Evolutionary conservation across 805 yeast species (phyloP).

Genomic region (Saccharomycopsis microspora): DNA sequence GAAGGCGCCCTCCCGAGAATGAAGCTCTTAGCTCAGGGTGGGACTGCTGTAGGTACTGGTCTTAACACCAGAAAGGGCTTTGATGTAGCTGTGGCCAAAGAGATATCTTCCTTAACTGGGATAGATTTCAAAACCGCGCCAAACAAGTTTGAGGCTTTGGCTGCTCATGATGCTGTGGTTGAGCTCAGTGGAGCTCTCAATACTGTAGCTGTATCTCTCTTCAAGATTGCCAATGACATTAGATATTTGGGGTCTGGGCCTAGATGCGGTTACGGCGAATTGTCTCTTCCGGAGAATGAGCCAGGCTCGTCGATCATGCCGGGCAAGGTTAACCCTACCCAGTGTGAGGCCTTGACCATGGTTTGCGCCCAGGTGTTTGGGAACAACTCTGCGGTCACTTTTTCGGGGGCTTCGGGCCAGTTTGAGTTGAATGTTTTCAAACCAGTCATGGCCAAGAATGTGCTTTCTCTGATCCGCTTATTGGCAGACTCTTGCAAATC

Average conservation of each 20-base stretch:
- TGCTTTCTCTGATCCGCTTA: slow-evolving; percentile 76
- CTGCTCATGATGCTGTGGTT: slow-evolving; percentile 97
- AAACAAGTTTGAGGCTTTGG: slow-evolving; percentile 96
- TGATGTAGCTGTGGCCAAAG: slow-evolving; percentile 75
- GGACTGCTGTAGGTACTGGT: slow-evolving; percentile 99
- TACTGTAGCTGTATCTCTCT: slow-evolving; percentile 86
- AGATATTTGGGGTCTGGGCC: slow-evolving; percentile 98
- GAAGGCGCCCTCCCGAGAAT: slow-evolving; percentile 66
- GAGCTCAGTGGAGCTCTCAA: slow-evolving; percentile 96
- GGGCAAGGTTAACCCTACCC: slow-evolving; percentile 98
- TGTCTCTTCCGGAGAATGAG: slow-evolving; percentile 91
- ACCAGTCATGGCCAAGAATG: slow-evolving; percentile 88
- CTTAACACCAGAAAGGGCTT: slow-evolving; percentile 87
- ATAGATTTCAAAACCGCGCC: slow-evolving; percentile 89
- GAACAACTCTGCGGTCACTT: slow-evolving; percentile 87
- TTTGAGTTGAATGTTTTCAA: slow-evolving; percentile 96
- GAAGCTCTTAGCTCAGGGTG: slow-evolving; percentile 90
- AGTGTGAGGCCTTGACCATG: slow-evolving; percentile 97
- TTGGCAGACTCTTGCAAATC: slow-evolving; percentile 83
- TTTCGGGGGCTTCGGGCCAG: slow-evolving; percentile 98
- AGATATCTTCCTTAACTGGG: slow-evolving; percentile 71
- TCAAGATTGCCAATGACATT: slow-evolving; percentile 95
- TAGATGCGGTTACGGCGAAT: slow-evolving; percentile 97
- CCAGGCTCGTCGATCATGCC: slow-evolving; percentile 99
- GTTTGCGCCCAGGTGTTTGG: slow-evolving; percentile 97